Evolutionary conservation across 2,329 filamentous ascomycete genomes (phyloP), one percentile per base, ranked within the genome.

Genomic region (Ambrosiella beaveri): DNA sequence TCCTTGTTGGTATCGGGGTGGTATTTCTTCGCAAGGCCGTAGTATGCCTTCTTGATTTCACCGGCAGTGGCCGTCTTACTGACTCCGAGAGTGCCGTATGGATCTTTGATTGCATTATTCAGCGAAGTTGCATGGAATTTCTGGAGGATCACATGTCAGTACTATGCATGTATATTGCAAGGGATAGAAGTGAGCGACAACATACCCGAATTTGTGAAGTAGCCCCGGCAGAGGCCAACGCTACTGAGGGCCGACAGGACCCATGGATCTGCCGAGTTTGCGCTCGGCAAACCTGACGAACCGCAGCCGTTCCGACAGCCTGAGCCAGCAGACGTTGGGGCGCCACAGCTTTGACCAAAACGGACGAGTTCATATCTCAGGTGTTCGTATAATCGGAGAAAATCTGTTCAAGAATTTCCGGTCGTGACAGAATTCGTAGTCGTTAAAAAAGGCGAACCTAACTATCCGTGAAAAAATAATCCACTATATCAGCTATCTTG

Each of bases 1-100:
- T 97, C 93, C 70, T 97, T 97, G 76, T 97, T 98, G 40, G 93
- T 97, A 69, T 98, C 93, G 7, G 93, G 93, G 66, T 98, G 93
- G 68, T 82, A 98, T 68, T 97, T 98, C 72, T 98, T 98, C 17
- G 93, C 93, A 60, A 97, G 76, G 55, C 90, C 88, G 68, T 98
- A 98, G 74, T 98, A 98, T 2, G 93, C 90, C 70, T 96, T 97
- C 70, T 98, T 98, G 69, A 98, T 97, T 40, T 97, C 91, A 61
- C 81, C 75, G 2, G 88, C 74, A 1, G 87, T 83, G n/a, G 93
- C 88, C 62, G 72, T 78, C 69, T 91, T 95, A 65, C 75, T 75
- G 37, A 98, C 88, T 12, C 93, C 93, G 36, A 98, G 82, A 3
- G 86, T 79, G 63, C 82, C 80, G 71, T 98, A 98, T 1, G 93